Percentiles rank a stretch among this genome's conserved stretches.
These are phyloP conservation scores for Dichomitus squalens DNA, from an alignment of 1,284 basidiomycete species.

Conservation along the genomic window DNA sequence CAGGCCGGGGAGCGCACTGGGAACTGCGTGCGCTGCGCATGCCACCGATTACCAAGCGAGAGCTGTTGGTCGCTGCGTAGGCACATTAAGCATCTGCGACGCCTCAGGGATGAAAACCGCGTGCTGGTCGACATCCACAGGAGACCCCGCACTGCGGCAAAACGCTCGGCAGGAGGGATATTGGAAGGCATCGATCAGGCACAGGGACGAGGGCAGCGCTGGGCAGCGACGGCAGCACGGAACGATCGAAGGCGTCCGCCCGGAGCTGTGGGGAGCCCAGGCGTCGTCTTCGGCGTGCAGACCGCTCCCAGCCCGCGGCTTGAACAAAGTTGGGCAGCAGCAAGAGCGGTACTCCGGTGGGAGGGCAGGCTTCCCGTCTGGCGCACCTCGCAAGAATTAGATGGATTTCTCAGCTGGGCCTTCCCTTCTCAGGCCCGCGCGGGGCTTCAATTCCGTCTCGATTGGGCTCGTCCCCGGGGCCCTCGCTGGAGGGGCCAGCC, in stretches of 20 bases:
- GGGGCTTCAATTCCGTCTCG: neutral
- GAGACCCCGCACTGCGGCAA: neutral
- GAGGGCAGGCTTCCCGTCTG: no score
- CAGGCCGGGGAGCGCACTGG: no score
- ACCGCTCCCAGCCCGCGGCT: neutral
- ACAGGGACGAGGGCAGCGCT: slow-evolving; percentile 6
- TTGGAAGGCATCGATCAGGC: slow-evolving; percentile 13
- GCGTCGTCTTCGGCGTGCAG: neutral
- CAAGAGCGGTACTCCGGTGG: neutral
- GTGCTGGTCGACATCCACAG: no score
- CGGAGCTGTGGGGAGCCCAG: neutral
- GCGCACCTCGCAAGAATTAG: no score
- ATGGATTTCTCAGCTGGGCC: neutral
- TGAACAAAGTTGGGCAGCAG: neutral
- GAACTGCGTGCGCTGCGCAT: no score
- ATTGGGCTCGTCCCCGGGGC: neutral
- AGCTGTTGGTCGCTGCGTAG: no score
- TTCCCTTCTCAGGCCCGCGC: neutral
- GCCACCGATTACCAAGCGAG: no score
- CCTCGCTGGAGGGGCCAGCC: neutral
- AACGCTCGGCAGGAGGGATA: neutral
- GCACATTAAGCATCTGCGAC: no score
- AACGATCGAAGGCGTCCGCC: neutral
- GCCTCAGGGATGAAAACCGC: no score
- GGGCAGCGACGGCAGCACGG: neutral